Conservation (phyloP, 2,329 filamentous ascomycete genomes). For the Arthrobotrys megalospora region DNA sequence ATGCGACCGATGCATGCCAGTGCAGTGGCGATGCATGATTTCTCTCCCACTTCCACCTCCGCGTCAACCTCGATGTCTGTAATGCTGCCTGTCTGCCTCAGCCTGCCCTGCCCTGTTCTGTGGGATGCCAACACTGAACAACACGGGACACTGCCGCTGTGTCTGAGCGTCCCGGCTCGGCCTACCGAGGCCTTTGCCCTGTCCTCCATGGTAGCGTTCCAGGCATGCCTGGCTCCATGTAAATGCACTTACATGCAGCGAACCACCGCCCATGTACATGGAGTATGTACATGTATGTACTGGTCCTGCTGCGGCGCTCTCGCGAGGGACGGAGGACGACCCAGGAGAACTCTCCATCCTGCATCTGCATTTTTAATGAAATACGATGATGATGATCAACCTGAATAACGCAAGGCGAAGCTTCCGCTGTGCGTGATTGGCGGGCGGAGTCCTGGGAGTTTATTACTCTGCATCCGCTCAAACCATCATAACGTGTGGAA, state of each 20-base stretch:
- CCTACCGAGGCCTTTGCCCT: constrained; percentile 27
- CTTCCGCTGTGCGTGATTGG: constrained; percentile 35
- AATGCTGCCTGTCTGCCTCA: neutral
- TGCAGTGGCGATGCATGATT: constrained; percentile 30
- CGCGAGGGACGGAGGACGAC: constrained; percentile 28
- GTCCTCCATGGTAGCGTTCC: constrained; percentile 5
- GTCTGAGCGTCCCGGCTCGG: constrained; percentile 51
- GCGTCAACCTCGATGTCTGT: neutral
- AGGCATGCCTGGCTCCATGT: constrained; percentile 31
- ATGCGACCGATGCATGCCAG: constrained; percentile 31
- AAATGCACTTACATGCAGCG: constrained; percentile 47
- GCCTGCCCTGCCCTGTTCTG: constrained; percentile 7
- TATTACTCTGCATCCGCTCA: constrained; percentile 39
- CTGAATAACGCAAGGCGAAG: constrained; percentile 51
- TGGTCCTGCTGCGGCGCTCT: constrained; percentile 33
- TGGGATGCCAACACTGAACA: constrained; percentile 55
- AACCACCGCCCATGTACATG: constrained; percentile 28
- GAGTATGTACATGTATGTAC: constrained; percentile 34
- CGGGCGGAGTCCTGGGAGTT: constrained; percentile 38
- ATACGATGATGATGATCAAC: constrained; percentile 55
- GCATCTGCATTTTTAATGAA: constrained; percentile 32
- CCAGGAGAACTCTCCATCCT: constrained; percentile 24
- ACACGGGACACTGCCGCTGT: constrained; percentile 51
- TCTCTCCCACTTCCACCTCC: constrained; percentile 9
- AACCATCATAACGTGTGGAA: constrained; percentile 30